Conservation (phyloP, 257 asterid genomes). For the Solanum etuberosum region DNA sequence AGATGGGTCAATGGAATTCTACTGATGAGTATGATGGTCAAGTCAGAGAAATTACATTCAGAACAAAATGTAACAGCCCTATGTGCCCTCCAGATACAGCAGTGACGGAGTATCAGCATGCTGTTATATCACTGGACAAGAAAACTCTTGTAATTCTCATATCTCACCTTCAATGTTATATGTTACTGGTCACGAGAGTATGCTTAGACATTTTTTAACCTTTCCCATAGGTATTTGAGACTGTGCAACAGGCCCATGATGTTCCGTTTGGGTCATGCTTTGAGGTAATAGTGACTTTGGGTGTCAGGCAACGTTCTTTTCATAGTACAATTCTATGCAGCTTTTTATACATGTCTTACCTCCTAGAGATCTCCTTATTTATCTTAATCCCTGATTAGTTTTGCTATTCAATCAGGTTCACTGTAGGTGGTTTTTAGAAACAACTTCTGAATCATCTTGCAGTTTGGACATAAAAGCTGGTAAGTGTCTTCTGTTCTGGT, state of each 20-base stretch:
- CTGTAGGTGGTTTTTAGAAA: conserved; percentile 59
- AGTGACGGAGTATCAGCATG: conserved; percentile 76
- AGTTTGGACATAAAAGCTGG: conserved; percentile 66
- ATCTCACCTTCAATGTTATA: not conserved
- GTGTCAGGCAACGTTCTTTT: not conserved
- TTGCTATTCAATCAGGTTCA: conserved; percentile 51
- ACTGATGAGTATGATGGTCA: conserved; percentile 72
- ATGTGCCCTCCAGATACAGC: conserved; percentile 96
- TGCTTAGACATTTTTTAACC: not conserved
- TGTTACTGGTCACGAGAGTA: not conserved
- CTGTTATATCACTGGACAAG: conserved; percentile 55
- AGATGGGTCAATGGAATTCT: conserved; percentile 80
- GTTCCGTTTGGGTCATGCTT: conserved; percentile 94
- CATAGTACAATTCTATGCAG: not conserved
- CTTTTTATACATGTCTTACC: not conserved
- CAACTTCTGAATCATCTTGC: conserved; percentile 56
- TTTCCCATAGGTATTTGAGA: conserved; percentile 63
- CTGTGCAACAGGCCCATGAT: conserved; percentile 79
- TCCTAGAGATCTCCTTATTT: not conserved
- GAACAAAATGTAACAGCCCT: conserved; percentile 74
- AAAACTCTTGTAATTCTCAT: conserved; percentile 43
- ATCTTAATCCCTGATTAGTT: not conserved
- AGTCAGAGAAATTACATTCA: conserved; percentile 72
- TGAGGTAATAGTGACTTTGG: conserved; percentile 44
- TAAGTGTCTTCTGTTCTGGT: conserved; percentile 15